These are phyloP conservation scores for Parsonsia alboflavescens DNA, from an alignment of 257 asterid species.

Conservation along the genomic window DNA sequence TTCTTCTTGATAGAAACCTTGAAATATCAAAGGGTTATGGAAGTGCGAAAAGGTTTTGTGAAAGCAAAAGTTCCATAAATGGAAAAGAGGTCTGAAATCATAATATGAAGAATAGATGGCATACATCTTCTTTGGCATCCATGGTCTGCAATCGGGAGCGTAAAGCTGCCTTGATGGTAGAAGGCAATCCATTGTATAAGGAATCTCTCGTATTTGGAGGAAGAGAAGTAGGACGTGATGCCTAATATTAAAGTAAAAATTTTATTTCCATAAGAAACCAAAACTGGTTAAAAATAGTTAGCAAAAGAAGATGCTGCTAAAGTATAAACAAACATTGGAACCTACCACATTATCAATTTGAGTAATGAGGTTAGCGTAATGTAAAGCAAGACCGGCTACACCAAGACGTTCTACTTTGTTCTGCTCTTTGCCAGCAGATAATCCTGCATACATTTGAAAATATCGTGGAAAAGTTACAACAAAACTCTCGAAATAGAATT, in stretches of 20 bases:
- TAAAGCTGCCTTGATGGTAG: slow-evolving; percentile 56
- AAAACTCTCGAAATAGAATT: neutral
- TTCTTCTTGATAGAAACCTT: neutral
- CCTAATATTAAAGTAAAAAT: slow-evolving; percentile 34
- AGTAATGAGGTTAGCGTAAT: slow-evolving; percentile 87
- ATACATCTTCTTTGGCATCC: slow-evolving; percentile 64
- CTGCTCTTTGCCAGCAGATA: slow-evolving; percentile 39
- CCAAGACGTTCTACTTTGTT: slow-evolving; percentile 76
- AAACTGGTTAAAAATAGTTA: slow-evolving; percentile 2
- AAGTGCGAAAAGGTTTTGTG: neutral
- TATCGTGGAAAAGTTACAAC: slow-evolving; percentile 4
- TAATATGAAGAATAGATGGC: slow-evolving; percentile 1
- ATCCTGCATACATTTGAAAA: slow-evolving; percentile 37
- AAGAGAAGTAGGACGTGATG: slow-evolving; percentile 87
- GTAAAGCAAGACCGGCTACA: slow-evolving; percentile 86
- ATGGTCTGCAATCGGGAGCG: slow-evolving; percentile 37
- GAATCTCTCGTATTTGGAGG: slow-evolving; percentile 93
- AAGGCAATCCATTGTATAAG: slow-evolving; percentile 82
- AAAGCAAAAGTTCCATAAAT: neutral
- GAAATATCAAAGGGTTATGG: neutral
- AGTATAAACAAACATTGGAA: neutral
- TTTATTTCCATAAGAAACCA: slow-evolving; percentile 4
- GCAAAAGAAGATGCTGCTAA: neutral
- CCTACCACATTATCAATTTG: slow-evolving; percentile 91
- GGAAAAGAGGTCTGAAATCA: neutral